Evolutionary conservation across 2,329 filamentous ascomycete genomes (phyloP).

Genomic region (Byssochlamys sp.): DNA sequence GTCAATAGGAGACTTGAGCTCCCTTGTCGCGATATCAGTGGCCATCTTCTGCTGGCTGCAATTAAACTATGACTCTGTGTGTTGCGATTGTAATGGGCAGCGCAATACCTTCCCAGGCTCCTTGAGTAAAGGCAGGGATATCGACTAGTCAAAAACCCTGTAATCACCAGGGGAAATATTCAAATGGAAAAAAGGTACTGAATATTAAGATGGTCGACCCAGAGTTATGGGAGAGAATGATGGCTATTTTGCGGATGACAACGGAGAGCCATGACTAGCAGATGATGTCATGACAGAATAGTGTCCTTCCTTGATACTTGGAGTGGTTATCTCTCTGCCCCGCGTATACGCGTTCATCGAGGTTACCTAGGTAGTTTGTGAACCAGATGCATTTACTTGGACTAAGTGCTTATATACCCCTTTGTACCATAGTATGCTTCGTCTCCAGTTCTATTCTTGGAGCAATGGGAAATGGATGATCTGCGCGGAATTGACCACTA

Average conservation of each 20-base stretch:
- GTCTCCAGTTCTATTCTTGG: too few relatives aligned
- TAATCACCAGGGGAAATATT: not conserved
- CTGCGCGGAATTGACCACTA: not conserved
- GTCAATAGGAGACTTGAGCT: constrained; percentile 37
- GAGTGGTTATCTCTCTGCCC: not conserved
- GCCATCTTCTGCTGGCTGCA: not conserved
- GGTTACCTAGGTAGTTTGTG: too few relatives aligned
- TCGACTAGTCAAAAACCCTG: not conserved
- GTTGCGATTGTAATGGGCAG: not conserved
- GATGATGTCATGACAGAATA: constrained; percentile 3
- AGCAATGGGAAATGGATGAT: not conserved
- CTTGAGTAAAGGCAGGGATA: not conserved
- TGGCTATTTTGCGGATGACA: not conserved
- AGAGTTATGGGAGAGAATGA: not conserved
- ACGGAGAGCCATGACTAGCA: not conserved
- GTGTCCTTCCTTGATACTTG: not conserved
- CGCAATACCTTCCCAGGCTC: not conserved
- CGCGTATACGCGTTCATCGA: not conserved
- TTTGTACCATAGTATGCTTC: too few relatives aligned
- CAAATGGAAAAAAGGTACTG: not conserved
- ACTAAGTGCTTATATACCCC: not conserved
- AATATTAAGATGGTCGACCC: not conserved
- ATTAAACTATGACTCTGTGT: not conserved
- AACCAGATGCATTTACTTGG: not conserved
- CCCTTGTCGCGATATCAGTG: constrained; percentile 35